Evolutionary conservation across 2,329 filamentous ascomycete genomes (phyloP).

Genomic region (Tolypocladium inflatum): DNA sequence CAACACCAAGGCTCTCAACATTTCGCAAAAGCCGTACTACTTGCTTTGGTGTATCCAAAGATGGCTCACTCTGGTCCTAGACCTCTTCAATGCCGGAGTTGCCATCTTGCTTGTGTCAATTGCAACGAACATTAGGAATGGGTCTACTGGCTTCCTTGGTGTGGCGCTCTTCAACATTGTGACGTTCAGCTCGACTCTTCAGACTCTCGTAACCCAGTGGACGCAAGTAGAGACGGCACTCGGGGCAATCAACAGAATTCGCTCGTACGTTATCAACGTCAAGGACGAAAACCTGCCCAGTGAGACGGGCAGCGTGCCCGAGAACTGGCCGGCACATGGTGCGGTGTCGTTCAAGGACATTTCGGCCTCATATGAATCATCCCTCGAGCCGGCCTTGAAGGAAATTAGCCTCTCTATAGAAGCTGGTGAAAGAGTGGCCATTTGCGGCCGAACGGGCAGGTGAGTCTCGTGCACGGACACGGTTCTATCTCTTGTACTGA

Average conservation of each 20-base stretch:
- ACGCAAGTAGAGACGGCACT: conserved; percentile 17
- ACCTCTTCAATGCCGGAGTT: conserved; percentile 33
- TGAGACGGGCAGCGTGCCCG: conserved; percentile 8
- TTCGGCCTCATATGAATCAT: conserved; percentile 18
- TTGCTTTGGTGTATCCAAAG: conserved; percentile 37
- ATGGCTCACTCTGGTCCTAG: conserved; percentile 38
- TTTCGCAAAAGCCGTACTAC: conserved; percentile 22
- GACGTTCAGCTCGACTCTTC: conserved; percentile 17
- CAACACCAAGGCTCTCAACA: conserved; percentile 19
- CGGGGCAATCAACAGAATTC: conserved; percentile 16
- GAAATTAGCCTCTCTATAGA: conserved; percentile 18
- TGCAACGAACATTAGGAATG: conserved; percentile 24
- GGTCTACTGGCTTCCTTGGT: conserved; percentile 16
- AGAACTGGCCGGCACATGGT: conserved; percentile 15
- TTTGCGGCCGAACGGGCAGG: conserved; percentile 34
- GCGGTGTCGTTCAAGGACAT: conserved; percentile 15
- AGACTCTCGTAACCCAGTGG: conserved; percentile 23
- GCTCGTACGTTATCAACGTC: conserved; percentile 12
- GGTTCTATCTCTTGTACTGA: conserved; percentile 6
- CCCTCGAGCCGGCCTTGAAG: conserved; percentile 14
- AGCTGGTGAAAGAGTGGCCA: conserved; percentile 25
- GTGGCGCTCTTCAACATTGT: conserved; percentile 18
- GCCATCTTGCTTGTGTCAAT: conserved; percentile 34
- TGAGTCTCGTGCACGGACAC: conserved; percentile 2
- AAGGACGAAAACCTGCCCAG: conserved; percentile 11